Conservation (phyloP, 352 stramenopile genomes). For the Albugo candida region DNA sequence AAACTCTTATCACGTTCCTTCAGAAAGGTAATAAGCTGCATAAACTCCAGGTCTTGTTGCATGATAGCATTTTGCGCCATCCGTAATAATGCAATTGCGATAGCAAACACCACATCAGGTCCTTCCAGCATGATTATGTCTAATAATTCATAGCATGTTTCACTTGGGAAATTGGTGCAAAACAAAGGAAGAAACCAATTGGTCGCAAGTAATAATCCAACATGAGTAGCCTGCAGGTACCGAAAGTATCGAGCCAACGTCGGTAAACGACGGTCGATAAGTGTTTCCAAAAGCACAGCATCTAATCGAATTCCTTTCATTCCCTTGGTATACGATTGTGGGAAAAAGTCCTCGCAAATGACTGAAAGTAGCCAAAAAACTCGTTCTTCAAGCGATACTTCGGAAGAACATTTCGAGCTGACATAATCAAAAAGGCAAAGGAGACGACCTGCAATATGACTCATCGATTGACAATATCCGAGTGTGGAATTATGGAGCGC, state of each 20-base stretch:
- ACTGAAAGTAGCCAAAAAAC: constrained; percentile 39
- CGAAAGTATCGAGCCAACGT: constrained; percentile 40
- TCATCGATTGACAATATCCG: constrained; percentile 83
- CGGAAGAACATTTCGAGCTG: not conserved
- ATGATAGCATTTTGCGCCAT: constrained; percentile 33
- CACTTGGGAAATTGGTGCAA: constrained; percentile 38
- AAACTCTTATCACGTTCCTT: constrained; percentile 37
- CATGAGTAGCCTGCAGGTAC: constrained; percentile 24
- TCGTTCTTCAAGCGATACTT: constrained; percentile 16
- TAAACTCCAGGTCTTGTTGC: constrained; percentile 33
- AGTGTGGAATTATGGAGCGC: constrained; percentile 53
- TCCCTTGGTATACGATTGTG: constrained; percentile 34
- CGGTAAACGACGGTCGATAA: constrained; percentile 23
- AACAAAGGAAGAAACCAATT: constrained; percentile 49
- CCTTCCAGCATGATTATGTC: constrained; percentile 39
- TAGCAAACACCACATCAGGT: constrained; percentile 25
- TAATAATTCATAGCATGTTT: constrained; percentile 38
- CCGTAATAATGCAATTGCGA: constrained; percentile 31
- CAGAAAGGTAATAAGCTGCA: constrained; percentile 39
- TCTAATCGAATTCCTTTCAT: constrained; percentile 44
- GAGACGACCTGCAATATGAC: constrained; percentile 62
- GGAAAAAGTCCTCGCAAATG: constrained; percentile 38
- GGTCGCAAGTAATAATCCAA: constrained; percentile 36
- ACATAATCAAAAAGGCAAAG: constrained; percentile 28
- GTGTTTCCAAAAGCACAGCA: constrained; percentile 25